Evolutionary conservation across 2,329 filamentous ascomycete genomes (phyloP), one percentile per base, ranked within the genome.

Genomic region (Trichoderma sp.): DNA sequence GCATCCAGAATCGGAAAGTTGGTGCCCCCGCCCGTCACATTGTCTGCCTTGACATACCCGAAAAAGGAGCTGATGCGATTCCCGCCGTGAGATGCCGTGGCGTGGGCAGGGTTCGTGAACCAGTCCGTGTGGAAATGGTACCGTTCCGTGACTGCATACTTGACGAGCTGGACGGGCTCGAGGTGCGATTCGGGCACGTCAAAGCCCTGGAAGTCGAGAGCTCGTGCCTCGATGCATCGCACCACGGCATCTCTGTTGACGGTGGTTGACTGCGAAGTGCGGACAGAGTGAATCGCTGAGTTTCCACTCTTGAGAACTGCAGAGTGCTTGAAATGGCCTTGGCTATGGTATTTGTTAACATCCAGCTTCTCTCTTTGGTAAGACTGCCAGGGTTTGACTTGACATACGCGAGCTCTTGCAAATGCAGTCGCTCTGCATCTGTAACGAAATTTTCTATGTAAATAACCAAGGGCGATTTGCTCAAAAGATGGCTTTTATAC

Each of bases 51-150:
- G 21, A 85, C 80, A 70, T 85, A 85, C 4, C 79, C 83, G 72
- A 85, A 85, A 74, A 86, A 84, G 16, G 82, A 84, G 27, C 79
- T 81, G 5, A 78, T 71, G 1, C 83, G 77, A 72, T 85, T 85
- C 8, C 83, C 83, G 13, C 83, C 83, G 11, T 79, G 72, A 0
- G 75, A 77, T 6, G 79, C 77, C 1, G 78, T 77, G n/a, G 80
- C 77, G 56, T 82, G 79, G 3, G 75, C 72, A 2, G 77, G 73
- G 64, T 81, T 79, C 4, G 80, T 80, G 76, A 83, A 85, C 84
- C 84, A 85, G 76, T 86, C 84, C 4, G 82, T 84, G 76, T 85
- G 84, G 73, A 81, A 83, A 72, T 84, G 81, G 74, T 83, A 85
- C 68, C 79, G 81, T 72, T 83, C 81, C 16, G 81, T 81, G 13